Base-by-base conservation (phyloP, 495 filamentous ascomycete genomes). In the Xylaria telfairii region DNA sequence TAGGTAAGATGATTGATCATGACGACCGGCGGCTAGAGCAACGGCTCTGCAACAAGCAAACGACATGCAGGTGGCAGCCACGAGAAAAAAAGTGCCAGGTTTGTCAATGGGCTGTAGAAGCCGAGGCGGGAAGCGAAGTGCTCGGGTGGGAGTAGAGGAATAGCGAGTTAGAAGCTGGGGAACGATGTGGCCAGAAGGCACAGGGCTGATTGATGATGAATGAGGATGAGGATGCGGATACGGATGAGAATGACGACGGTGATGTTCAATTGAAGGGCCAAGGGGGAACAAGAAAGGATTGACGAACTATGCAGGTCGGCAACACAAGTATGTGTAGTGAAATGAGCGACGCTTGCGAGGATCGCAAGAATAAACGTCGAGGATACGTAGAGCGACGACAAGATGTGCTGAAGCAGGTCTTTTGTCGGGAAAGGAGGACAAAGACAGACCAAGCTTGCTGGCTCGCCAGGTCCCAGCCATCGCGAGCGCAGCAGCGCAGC, bases 281-380 rank as follows among this genome's bases (percentile, higher is more conserved):
- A 57, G 39, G 68, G 61, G 49, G 28, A 21, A 68, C 69, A 65
- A 75, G 75, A 81, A 77, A 78, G 73, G 75, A 75, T 77, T 73
- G 80, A 80, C 76, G 77, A 79, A 81, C 78, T 81, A 74, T 77
- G 78, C 75, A 77, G 76, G 74, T 71, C 70, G 78, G 73, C 67
- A 76, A 73, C 67, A 68, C 66, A 70, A 74, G 65, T 72, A 75
- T 21, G 26, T 26, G 19, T 28, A 63, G 28, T 63, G 24, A 62
- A 49, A 54, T 62, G 34, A 51, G 49, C 19, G 26, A 68, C 44
- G 57, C 44, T 59, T 44, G 57, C 67, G 46, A 53, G 46, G n/a
- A 37, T 62, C 32, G 28, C 57, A 69, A 69, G 70, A 68, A 78
- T 66, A 70, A 63, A 32, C 37, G 59, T 56, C 77, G 77, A 75